Base-by-base conservation (phyloP, 345 rosid species). In the Melastoma malabathricum region DNA sequence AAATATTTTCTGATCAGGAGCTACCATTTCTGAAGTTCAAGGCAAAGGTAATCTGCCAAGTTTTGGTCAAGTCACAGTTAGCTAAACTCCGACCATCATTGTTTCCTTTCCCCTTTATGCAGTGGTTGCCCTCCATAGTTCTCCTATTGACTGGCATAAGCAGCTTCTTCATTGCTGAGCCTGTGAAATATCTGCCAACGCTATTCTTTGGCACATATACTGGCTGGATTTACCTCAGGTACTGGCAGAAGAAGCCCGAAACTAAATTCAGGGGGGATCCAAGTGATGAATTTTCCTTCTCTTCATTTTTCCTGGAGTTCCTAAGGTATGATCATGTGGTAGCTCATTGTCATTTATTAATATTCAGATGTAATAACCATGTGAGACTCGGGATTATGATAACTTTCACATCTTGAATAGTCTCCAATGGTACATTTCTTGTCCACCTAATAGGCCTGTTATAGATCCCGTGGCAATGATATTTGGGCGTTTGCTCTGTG, bases 201-300 rank as follows among this genome's bases (percentile, higher is more conserved):
- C 64, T 88, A 54, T 77, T 88, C 73, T 83, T 88, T 61, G 99
- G 97, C 48, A 83, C 95, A 51, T 88, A 93, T 63, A 64, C 66
- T 61, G 83, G 97, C 56, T 93, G 99, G 97, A 64, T 88, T 65
- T 93, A 88, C 77, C 83, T 88, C 55, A 83, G 99, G 65, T 88
- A 84, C 69, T 60, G 78, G 19, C 99, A 88, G 67, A 80, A 67
- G 72, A 88, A 76, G 64, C 85, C 90, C 54, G 89, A 88, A 72
- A 76, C 89, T 22, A 93, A 83, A 70, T 76, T 78, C 49, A 81
- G 78, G 74, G 99, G 99, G 34, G 97, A 93, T 62, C 90, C 94
- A 29, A 88, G 83, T 65, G 94, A 85, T 56, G 99, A 93, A 64
- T 93, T 93, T 71, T 68, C 94, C 52, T 85, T 93, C 75, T 89